phyloP scores from a whole-genome alignment of 352 stramenopile genomes.

The Pythium folliculosum region DNA sequence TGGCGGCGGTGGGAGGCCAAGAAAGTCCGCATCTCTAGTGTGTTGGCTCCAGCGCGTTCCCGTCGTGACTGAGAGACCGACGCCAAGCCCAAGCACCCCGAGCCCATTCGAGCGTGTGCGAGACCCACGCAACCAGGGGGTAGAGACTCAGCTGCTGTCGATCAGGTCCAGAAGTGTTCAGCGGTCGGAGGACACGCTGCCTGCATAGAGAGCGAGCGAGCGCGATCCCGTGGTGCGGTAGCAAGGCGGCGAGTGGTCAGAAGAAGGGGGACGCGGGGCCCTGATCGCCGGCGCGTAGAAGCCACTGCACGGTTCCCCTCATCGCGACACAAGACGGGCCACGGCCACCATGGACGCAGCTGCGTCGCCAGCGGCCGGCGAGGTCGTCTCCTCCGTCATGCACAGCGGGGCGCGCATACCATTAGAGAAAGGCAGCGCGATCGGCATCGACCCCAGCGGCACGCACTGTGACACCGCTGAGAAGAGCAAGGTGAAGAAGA shows the following conservation, averaged over 20 bases:
- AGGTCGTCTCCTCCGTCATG: constrained; percentile 7
- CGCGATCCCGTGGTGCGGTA: neutral
- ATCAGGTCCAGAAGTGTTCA: neutral
- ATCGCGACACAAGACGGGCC: neutral
- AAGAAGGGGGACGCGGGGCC: neutral
- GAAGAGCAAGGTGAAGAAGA: constrained; percentile 21
- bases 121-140: neutral
- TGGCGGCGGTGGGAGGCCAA: neutral
- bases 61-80: too few species aligned
- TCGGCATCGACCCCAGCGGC: constrained; percentile 29
- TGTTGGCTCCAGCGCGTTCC: neutral
- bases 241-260: constrained; percentile 8
- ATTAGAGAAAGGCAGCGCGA: constrained; percentile 56
- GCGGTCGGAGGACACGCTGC: neutral
- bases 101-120: neutral
- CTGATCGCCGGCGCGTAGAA: neutral
- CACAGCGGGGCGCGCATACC: constrained; percentile 43
- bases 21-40: neutral
- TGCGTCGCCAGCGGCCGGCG: neutral
- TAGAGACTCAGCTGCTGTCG: constrained; percentile 6
- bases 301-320: neutral
- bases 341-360: constrained; percentile 19
- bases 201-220: constrained; percentile 9
- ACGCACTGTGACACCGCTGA: constrained; percentile 34
- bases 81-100: too few species aligned